Base-by-base conservation (phyloP, 2,329 filamentous ascomycete species). In the Plenodomus tracheiphilus region DNA sequence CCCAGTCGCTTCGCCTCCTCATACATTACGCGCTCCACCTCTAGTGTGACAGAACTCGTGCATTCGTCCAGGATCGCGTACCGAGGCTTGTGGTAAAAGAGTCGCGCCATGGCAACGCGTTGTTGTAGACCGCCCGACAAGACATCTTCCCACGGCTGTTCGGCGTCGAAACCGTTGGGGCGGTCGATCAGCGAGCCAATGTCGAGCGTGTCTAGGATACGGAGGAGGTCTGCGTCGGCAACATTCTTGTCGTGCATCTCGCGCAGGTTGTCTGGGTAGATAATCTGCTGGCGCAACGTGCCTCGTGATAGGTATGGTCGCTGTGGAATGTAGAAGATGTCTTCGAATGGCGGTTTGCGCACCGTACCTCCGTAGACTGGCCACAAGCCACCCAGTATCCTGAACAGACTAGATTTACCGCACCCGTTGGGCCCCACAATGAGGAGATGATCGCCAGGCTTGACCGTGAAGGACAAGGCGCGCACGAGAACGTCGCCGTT, bases 291-390 rank as follows among this genome's bases (percentile, higher is more conserved):
- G 34, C 94, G 86, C n/a, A 99, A 83, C 1, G 89, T 91, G 18
- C 94, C 94, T 44, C 91, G 85, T 13, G 89, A 94, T 1, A 99
- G 82, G 68, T 99, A 99, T 0, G 94, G 94, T 1, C 94, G 85
- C 68, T 99, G 94, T 0, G 94, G 94, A 57, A 99, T 95, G 76
- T 99, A 99, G 76, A 97, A 99, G 68, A 99, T 97, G 69, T 94
- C 88, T 59, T 89, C 85, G 65, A 93, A 94, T 1, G 89, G 86
- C 1, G 94, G 94, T 72, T 97, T 97, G 64, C 90, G 82, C 17
- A 99, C 94, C 1, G 84, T 91, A 43, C 94, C 94, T 57, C 94
- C 93, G 72, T 99, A 99, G 11, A 97, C 94, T 15, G 94, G 94
- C 94, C 94, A 99, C 2, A 99, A 80, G 0, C 94, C 94, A 53